Conservation (phyloP, 2,329 filamentous ascomycete genomes). For the Macrophomina tecta region DNA sequence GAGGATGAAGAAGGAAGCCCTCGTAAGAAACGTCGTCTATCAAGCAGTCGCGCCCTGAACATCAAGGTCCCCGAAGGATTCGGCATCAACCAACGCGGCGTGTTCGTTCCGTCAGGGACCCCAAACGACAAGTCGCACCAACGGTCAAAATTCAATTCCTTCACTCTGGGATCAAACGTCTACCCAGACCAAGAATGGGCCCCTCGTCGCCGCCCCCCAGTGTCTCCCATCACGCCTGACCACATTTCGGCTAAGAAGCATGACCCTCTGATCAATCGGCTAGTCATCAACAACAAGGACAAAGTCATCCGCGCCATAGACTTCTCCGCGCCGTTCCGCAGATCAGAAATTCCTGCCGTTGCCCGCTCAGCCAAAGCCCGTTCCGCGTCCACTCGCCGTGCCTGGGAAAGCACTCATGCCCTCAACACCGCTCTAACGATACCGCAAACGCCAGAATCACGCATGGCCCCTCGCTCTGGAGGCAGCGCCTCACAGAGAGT, state of each 20-base stretch:
- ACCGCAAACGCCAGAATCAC: neutral
- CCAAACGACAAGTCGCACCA: slow-evolving; percentile 3
- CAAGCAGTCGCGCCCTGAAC: neutral
- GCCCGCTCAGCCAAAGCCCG: neutral
- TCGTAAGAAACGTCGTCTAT: slow-evolving; percentile 11
- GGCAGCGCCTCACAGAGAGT: no score
- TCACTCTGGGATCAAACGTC: slow-evolving; percentile 1
- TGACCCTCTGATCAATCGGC: neutral
- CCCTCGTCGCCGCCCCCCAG: neutral
- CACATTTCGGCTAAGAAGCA: neutral
- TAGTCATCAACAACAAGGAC: neutral
- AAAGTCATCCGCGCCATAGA: neutral
- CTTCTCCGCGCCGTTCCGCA: neutral
- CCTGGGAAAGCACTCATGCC: neutral
- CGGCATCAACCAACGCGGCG: slow-evolving; percentile 26
- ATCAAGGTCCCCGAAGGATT: slow-evolving; percentile 5
- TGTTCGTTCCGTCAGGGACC: slow-evolving; percentile 15
- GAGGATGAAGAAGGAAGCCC: neutral
- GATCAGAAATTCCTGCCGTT: neutral
- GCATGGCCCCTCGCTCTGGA: no score
- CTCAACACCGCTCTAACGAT: neutral
- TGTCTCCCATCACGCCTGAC: slow-evolving; percentile 14
- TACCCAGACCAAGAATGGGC: slow-evolving; percentile 13
- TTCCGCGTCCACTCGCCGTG: neutral
- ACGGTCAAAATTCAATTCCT: slow-evolving; percentile 6